Evolutionary conservation across 495 filamentous ascomycete species (phyloP).

Genomic region (Lindgomyces ingoldianus): DNA sequence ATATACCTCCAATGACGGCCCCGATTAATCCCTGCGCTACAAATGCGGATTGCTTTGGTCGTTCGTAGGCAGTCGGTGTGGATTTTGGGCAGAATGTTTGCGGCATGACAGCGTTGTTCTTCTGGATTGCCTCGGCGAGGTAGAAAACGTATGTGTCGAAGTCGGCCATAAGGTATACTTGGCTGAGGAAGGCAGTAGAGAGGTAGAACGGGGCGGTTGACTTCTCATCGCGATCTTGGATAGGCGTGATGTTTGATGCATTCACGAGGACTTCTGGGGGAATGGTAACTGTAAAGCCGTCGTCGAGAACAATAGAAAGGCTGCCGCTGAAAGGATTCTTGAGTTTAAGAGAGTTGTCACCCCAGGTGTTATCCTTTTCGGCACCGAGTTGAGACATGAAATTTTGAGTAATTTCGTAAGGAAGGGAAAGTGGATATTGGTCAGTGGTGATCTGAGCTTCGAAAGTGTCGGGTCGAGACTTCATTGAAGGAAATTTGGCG

Average conservation of each 20-base stretch:
- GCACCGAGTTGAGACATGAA: slow-evolving; percentile 35
- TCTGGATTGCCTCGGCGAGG: slow-evolving; percentile 39
- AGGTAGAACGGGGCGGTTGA: slow-evolving; percentile 41
- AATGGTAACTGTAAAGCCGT: slow-evolving; percentile 40
- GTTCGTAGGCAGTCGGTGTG: slow-evolving; percentile 29
- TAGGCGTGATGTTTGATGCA: slow-evolving; percentile 37
- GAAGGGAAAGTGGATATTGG: slow-evolving; percentile 41
- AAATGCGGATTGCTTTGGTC: slow-evolving; percentile 19
- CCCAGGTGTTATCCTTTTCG: slow-evolving; percentile 33
- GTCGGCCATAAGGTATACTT: slow-evolving; percentile 45
- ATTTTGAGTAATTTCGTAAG: slow-evolving; percentile 42
- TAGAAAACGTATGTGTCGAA: slow-evolving; percentile 40
- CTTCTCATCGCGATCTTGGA: slow-evolving; percentile 23
- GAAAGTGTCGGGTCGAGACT: slow-evolving; percentile 28
- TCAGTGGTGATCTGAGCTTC: slow-evolving; percentile 41
- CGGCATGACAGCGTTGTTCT: slow-evolving; percentile 39
- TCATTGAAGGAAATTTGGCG: slow-evolving; percentile 33
- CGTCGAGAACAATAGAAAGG: slow-evolving; percentile 38
- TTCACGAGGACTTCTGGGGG: slow-evolving; percentile 38
- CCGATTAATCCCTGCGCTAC: slow-evolving; percentile 38
- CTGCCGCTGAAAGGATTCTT: slow-evolving; percentile 37
- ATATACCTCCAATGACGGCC: slow-evolving; percentile 39
- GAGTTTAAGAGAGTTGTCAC: slow-evolving; percentile 38
- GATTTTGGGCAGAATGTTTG: slow-evolving; percentile 38
- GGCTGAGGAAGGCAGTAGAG: slow-evolving; percentile 37